Evolutionary conservation across 2,329 filamentous ascomycete species (phyloP), one percentile per base, ranked within the genome.

Genomic region (Stachybotrys chartarum): DNA sequence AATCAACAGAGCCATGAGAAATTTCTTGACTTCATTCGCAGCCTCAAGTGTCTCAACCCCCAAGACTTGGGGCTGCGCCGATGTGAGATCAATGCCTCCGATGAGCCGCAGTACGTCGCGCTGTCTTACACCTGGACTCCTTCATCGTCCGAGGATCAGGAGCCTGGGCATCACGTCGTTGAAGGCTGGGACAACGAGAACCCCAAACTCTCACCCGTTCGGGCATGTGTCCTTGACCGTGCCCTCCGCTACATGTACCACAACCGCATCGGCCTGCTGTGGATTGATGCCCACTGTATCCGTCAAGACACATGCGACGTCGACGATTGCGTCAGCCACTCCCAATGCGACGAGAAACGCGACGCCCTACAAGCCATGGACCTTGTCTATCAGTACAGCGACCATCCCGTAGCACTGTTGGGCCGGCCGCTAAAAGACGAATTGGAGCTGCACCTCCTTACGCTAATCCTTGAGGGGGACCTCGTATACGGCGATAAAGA

Each of bases 291-390:
- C 1, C 64, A 68, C 50, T 64, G 66, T 18, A 66, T 68, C 14
- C 57, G 56, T 0, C 65, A 68, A 53, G 57, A 60, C 30, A 56
- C 54, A 10, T 67, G 64, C 57, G 54, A 56, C 30, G 44, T 54
- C 16, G 6, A 24, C 1, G 24, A 24, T 24, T 6, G 50, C 14
- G 64, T 60, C 44, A 49, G 44, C 1, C 60, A 68, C 30, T 14
- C 7, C 5, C 54, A 54, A 7, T 66, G 64, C 53, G 55, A 54
- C n/a, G 45, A 64, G 47, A 68, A 68, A 47, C 56, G 58, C 7
- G 54, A 64, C 7, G 67, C 61, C 3, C 35, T 70, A 3, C 62
- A 65, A 52, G 62, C 63, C 1, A 70, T 71, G 68, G 67, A 71
- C 6, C 60, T 66, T 3, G 65, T 70, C 12, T 70, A 71, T 45